phyloP scores from a whole-genome alignment of 352 stramenopile genomes.

The Phytopythium kandeliae region DNA sequence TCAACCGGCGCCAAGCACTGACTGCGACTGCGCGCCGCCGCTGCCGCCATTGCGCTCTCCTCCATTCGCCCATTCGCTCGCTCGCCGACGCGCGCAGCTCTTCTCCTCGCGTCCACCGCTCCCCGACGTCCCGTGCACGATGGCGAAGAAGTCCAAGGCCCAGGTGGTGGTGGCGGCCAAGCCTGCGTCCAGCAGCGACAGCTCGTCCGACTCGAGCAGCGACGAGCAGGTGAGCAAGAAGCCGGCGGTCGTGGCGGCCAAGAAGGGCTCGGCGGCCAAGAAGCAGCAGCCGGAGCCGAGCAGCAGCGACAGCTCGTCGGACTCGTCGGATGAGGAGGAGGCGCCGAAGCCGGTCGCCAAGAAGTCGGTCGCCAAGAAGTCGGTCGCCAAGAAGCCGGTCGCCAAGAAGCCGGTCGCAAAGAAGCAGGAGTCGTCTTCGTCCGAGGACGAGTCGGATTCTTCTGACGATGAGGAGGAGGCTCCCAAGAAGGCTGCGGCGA shows the following conservation, averaged over 20 bases:
- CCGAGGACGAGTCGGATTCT: slow-evolving; percentile 37
- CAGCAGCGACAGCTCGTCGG: slow-evolving; percentile 23
- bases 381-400: slow-evolving; percentile 44
- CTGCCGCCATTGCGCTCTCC: too few relatives aligned
- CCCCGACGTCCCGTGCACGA: slow-evolving; percentile 7
- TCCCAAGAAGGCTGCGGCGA: slow-evolving; percentile 7
- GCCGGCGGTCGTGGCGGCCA: slow-evolving; percentile 27
- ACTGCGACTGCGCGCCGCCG: too few relatives aligned
- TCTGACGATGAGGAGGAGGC: slow-evolving; percentile 53
- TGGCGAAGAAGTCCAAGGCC: slow-evolving; percentile 52
- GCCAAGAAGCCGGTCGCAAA: slow-evolving; percentile 31
- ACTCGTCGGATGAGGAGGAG: slow-evolving; percentile 55
- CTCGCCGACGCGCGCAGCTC: slow-evolving; percentile 9
- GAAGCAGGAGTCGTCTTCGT: slow-evolving; percentile 10
- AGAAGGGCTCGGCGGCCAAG: slow-evolving; percentile 37
- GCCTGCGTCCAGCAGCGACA: slow-evolving; percentile 37
- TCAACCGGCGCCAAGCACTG: slow-evolving; percentile 2
- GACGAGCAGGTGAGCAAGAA: slow-evolving; percentile 53
- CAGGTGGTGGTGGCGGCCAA: slow-evolving; percentile 29
- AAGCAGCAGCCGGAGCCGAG: slow-evolving; percentile 3
- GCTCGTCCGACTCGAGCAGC: slow-evolving; percentile 46
- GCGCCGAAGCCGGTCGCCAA: slow-evolving; percentile 18
- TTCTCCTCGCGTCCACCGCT: neutral
- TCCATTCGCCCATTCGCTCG: slow-evolving; percentile 20
- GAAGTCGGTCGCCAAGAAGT: too few relatives aligned